These are phyloP conservation scores for Amorphotheca resinae DNA, from an alignment of 495 filamentous ascomycete genomes.

Conservation along the genomic window DNA sequence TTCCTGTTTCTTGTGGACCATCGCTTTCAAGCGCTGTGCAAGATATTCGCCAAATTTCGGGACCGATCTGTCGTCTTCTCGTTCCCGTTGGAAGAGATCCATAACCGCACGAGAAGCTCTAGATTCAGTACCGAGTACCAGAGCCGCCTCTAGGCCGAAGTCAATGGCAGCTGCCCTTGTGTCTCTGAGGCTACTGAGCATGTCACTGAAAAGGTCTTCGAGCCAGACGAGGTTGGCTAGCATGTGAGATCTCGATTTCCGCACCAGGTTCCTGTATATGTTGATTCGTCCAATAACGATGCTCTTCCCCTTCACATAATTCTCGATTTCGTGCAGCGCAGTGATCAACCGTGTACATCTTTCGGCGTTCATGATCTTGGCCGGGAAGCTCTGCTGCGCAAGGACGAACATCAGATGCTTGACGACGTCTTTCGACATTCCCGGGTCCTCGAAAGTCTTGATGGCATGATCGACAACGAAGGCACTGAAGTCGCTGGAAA, in stretches of 20 bases:
- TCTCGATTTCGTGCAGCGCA: slow-evolving; percentile 57
- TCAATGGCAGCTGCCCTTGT: slow-evolving; percentile 60
- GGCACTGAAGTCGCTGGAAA: slow-evolving; percentile 63
- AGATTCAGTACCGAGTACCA: slow-evolving; percentile 50
- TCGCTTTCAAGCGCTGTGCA: slow-evolving; percentile 50
- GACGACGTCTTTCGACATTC: slow-evolving; percentile 61
- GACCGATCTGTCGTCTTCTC: slow-evolving; percentile 34
- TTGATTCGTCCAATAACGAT: slow-evolving; percentile 59
- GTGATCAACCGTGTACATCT: slow-evolving; percentile 54
- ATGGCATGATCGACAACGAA: slow-evolving; percentile 75
- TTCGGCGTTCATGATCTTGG: slow-evolving; percentile 57
- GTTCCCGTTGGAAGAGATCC: slow-evolving; percentile 42
- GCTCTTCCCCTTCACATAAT: slow-evolving; percentile 61
- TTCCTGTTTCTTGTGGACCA: slow-evolving; percentile 50
- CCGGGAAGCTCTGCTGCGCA: slow-evolving; percentile 60
- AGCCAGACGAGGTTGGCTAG: slow-evolving; percentile 57
- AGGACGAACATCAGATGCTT: slow-evolving; percentile 68
- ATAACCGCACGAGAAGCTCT: slow-evolving; percentile 49
- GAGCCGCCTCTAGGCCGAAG: slow-evolving; percentile 54
- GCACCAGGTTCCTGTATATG: slow-evolving; percentile 63
- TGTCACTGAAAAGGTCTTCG: slow-evolving; percentile 62
- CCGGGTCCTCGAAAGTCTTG: slow-evolving; percentile 46
- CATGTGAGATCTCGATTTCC: slow-evolving; percentile 57
- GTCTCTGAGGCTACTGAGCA: slow-evolving; percentile 68
- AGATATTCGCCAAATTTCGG: slow-evolving; percentile 49